Percentiles rank a stretch among this genome's conserved stretches.
Conservation (phyloP, 176 grass and related monocot species). For the Avena atlantica region DNA sequence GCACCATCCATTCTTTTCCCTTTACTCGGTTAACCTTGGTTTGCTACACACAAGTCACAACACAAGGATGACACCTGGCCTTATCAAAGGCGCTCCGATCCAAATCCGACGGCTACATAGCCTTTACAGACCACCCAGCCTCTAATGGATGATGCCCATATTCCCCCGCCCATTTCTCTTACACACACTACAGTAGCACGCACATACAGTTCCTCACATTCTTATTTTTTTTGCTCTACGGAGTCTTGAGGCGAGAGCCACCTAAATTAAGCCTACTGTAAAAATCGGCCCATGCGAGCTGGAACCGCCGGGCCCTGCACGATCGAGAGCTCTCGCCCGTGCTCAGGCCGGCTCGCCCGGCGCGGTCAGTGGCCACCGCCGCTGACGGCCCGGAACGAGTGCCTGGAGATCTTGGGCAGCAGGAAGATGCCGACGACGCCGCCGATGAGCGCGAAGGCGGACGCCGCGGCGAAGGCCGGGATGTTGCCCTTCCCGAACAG, state of each 20-base stretch:
- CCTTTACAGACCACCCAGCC: constrained; percentile 20
- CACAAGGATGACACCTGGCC: constrained; percentile 5
- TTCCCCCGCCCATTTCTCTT: background rate
- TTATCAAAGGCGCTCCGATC: background rate
- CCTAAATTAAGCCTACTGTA: constrained; percentile 12
- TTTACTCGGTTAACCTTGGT: background rate
- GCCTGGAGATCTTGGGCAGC: constrained; percentile 74
- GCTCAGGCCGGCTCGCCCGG: background rate
- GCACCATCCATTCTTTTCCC: constrained; percentile 10
- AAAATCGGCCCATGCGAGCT: background rate
- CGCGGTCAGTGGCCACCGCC: constrained; percentile 57
- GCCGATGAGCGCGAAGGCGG: constrained; percentile 64
- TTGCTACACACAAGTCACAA: constrained; percentile 24
- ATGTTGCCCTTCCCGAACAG: constrained; percentile 86
- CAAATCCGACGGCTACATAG: constrained; percentile 4
- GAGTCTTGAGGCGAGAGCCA: constrained; percentile 22
- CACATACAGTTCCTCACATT: constrained; percentile 7
- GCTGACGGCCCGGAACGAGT: constrained; percentile 61
- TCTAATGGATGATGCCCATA: constrained; percentile 16
- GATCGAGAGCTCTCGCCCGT: background rate
- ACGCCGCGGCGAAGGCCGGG: constrained; percentile 78
- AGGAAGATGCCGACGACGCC: constrained; percentile 66
- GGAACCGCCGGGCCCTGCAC: background rate
- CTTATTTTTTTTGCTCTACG: constrained; percentile 48
- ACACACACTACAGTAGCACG: background rate